Evolutionary conservation across 2,329 filamentous ascomycete genomes (phyloP).

Genomic region (Sphaerulina populicola): DNA sequence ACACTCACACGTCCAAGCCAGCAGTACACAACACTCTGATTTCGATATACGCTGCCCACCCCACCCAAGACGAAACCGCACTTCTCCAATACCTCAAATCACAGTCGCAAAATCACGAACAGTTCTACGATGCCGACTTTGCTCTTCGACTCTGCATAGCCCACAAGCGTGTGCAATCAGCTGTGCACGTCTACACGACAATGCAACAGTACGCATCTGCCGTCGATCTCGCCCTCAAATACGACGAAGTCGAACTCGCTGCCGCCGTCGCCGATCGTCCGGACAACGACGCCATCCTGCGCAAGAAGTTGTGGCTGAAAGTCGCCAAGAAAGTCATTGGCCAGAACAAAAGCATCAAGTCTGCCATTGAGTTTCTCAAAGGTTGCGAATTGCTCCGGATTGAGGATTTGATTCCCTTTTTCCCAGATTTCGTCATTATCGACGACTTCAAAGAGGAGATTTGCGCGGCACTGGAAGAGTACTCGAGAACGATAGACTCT

Average conservation of each 20-base stretch:
- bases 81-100: slow-evolving; percentile 83
- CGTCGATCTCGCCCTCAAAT: slow-evolving; percentile 82
- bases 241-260: slow-evolving; percentile 82
- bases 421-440: slow-evolving; percentile 96
- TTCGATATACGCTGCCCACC: slow-evolving; percentile 84
- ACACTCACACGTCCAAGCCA: slow-evolving; percentile 68
- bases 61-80: slow-evolving; percentile 73
- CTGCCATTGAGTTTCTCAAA: slow-evolving; percentile 83
- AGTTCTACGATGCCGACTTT: slow-evolving; percentile 89
- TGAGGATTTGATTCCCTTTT: slow-evolving; percentile 95
- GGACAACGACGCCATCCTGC: slow-evolving; percentile 62
- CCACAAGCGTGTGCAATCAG: slow-evolving; percentile 83
- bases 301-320: slow-evolving; percentile 91
- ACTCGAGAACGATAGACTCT: slow-evolving; percentile 79
- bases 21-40: slow-evolving; percentile 96
- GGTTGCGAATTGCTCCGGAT: slow-evolving; percentile 87
- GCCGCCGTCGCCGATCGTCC: slow-evolving; percentile 81
- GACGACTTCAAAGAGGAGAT: slow-evolving; percentile 99
- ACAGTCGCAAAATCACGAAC: slow-evolving; percentile 65
- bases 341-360: slow-evolving; percentile 72
- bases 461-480: slow-evolving; percentile 84
- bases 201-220: slow-evolving; percentile 94
- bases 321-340: slow-evolving; percentile 91
- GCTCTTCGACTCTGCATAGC: slow-evolving; percentile 92
- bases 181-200: slow-evolving; percentile 92